phyloP scores from a whole-genome alignment of 768 basidiomycete genomes.

The Mycena rosella region DNA sequence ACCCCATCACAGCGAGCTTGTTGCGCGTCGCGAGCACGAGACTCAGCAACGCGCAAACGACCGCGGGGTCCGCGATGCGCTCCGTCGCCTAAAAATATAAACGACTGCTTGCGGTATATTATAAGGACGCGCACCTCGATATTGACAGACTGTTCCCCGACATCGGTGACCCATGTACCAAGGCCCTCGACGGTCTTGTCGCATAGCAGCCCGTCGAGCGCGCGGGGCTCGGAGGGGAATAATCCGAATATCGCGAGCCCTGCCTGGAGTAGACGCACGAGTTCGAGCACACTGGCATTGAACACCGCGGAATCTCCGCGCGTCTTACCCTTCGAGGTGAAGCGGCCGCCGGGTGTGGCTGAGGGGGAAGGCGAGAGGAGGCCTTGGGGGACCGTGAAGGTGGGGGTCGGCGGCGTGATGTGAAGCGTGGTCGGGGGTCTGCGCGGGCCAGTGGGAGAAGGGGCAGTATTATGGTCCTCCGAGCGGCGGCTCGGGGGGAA shows the following conservation, averaged over 20 bases:
- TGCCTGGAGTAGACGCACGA: constrained; percentile 81
- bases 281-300: constrained; percentile 76
- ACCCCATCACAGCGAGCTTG: constrained; percentile 72
- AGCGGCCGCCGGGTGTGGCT: constrained; percentile 32
- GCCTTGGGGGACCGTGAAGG: constrained; percentile 20
- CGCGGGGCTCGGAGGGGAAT: constrained; percentile 47
- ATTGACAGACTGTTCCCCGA: constrained; percentile 73
- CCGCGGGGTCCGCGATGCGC: constrained; percentile 77
- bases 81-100: constrained; percentile 62
- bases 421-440: constrained; percentile 35
- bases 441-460: constrained; percentile 36
- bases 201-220: constrained; percentile 79
- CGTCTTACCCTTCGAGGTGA: constrained; percentile 40
- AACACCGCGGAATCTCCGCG: constrained; percentile 60
- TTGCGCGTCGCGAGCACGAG: constrained; percentile 77
- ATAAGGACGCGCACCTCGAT: constrained; percentile 57
- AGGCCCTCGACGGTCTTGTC: constrained; percentile 83
- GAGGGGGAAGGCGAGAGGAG: constrained; percentile 11
- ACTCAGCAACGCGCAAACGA: constrained; percentile 78
- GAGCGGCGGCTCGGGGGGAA: constrained; percentile 41
- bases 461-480: constrained; percentile 15
- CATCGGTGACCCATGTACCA: constrained; percentile 72
- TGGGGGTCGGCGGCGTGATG: constrained; percentile 39
- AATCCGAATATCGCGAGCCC: constrained; percentile 80
- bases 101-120: not conserved